phyloP scores from a whole-genome alignment of 495 filamentous ascomycete species.

The Lophium mytilinum region DNA sequence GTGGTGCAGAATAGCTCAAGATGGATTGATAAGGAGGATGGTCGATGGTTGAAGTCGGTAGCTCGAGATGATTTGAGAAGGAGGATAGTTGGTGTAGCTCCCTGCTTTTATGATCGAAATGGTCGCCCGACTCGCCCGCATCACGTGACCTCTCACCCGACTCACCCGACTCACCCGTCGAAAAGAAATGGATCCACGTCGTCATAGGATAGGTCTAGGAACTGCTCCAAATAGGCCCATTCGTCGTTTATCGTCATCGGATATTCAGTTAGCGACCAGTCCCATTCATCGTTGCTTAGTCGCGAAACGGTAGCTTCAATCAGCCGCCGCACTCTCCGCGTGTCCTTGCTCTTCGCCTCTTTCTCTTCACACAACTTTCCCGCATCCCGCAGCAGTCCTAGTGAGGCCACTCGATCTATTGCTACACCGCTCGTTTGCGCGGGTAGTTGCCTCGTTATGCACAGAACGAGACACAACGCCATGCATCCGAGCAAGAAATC shows the following conservation, averaged over 20 bases:
- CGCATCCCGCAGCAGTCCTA: background rate
- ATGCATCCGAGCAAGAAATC: background rate
- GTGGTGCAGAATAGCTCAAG: background rate
- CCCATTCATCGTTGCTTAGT: background rate
- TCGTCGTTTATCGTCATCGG: background rate
- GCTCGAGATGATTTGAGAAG: no score
- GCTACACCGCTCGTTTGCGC: background rate
- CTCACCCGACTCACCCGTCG: background rate
- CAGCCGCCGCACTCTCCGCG: background rate
- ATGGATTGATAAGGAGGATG: no score
- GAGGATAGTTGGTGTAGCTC: no score
- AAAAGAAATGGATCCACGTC: background rate
- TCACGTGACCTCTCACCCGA: background rate
- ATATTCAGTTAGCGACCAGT: background rate
- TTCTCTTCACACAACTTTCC: background rate
- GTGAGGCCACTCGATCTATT: background rate
- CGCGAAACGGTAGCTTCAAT: background rate
- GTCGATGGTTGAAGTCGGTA: no score
- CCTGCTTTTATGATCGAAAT: no score
- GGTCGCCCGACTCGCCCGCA: background rate
- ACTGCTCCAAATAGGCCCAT: background rate
- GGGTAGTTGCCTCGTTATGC: background rate
- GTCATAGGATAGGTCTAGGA: background rate
- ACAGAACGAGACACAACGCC: background rate
- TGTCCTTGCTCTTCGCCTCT: background rate